Evolutionary conservation across 2,329 filamentous ascomycete species (phyloP).

Genomic region (Penicillium sp.): DNA sequence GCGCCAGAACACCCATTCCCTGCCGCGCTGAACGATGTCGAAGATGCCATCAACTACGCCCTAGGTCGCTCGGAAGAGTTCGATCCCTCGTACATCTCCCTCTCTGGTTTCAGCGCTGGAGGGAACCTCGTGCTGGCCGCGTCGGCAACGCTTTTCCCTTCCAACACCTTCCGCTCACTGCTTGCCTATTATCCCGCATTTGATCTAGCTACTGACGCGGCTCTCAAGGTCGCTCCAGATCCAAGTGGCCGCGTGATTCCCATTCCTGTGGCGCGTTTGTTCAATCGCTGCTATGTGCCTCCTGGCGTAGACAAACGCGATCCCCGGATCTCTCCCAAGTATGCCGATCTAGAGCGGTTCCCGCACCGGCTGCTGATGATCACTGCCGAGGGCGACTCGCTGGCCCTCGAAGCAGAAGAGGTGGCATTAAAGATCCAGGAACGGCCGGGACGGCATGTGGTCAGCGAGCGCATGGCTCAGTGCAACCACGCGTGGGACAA

Average conservation of each 20-base stretch:
- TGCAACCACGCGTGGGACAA: conserved; percentile 47
- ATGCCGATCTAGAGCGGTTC: conserved; percentile 29
- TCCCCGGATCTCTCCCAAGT: conserved; percentile 36
- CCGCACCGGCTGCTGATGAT: conserved; percentile 34
- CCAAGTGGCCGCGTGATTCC: conserved; percentile 25
- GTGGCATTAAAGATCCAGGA: conserved; percentile 29
- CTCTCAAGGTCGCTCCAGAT: conserved; percentile 27
- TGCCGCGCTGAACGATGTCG: conserved; percentile 43
- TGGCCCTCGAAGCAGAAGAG: conserved; percentile 33
- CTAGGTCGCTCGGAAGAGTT: conserved; percentile 37
- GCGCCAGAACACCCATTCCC: conserved; percentile 46
- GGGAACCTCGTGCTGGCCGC: conserved; percentile 42
- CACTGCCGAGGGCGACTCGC: conserved; percentile 32
- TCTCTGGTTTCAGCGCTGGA: conserved; percentile 49
- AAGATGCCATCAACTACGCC: conserved; percentile 41
- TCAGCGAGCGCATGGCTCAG: conserved; percentile 35
- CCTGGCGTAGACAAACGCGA: conserved; percentile 28
- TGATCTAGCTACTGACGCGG: conserved; percentile 25
- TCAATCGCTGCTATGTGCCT: conserved; percentile 33
- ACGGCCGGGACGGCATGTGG: conserved; percentile 25
- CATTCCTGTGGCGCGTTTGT: conserved; percentile 27
- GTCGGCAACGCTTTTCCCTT: conserved; percentile 30
- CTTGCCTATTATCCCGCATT: conserved; percentile 37
- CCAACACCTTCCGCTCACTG: conserved; percentile 33
- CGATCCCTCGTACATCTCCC: conserved; percentile 33